Percentiles rank a stretch among this genome's conserved stretches.
Conservation (phyloP, 305 asterid genomes). For the Fraxinus angustifolia region DNA sequence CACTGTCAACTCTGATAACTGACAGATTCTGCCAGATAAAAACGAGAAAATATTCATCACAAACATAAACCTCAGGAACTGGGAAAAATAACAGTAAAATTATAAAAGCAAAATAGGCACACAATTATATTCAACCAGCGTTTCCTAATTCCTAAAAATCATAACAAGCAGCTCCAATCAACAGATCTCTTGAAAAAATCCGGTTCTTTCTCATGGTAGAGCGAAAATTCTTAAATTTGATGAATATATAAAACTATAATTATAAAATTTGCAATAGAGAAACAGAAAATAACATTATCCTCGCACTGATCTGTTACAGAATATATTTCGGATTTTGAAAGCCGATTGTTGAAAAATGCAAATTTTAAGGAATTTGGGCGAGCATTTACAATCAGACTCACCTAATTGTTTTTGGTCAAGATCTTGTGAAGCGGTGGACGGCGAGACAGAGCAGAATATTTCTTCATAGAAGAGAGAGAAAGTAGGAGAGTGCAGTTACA, state of each 20-base stretch:
- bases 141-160: constrained; percentile 18
- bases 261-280: background rate
- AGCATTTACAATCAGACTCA: constrained; percentile 23
- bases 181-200: constrained; percentile 34
- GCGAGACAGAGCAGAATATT: constrained; percentile 33
- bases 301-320: constrained; percentile 11
- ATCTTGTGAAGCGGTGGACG: constrained; percentile 51
- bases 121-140: background rate
- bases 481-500: constrained; percentile 38
- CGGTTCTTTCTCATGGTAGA: constrained; percentile 4
- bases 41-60: constrained; percentile 10
- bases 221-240: constrained; percentile 13
- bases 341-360: background rate
- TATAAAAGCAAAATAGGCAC: background rate
- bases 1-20: constrained; percentile 26
- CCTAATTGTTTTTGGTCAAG: constrained; percentile 46
- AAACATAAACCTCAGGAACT: constrained; percentile 6
- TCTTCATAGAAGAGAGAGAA: constrained; percentile 25
- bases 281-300: background rate
- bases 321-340: background rate
- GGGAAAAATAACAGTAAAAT: background rate
- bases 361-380: constrained; percentile 11
- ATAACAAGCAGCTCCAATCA: constrained; percentile 10
- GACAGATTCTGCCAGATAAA: constrained; percentile 18
- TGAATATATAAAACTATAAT: background rate